Evolutionary conservation across 2,329 filamentous ascomycete genomes (phyloP), one percentile per base, ranked within the genome.

Genomic region (Chrysoporthe austroafricana): DNA sequence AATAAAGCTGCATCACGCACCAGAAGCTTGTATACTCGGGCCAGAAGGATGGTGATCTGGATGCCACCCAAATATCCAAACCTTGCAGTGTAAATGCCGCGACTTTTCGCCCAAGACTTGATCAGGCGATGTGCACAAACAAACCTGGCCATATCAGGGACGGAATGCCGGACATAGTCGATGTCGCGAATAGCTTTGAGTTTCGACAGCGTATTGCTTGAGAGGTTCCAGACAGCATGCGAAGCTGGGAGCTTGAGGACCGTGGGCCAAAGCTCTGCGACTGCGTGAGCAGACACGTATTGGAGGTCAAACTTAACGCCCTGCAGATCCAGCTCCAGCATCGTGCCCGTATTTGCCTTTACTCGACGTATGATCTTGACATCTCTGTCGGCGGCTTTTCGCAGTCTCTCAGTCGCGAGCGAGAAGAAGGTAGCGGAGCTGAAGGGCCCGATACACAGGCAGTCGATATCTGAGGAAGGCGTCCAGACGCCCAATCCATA

Each of bases 31-130:
- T 84, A 85, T 0, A 91, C 77, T 18, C 85, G 83, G 0, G 86
- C 82, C 9, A 92, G 79, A 73, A 92, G 80, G 32, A 90, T 77
- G 0, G 86, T 84, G 63, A 92, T 85, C 71, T 91, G 88, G 26
- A 90, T 86, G 3, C 88, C 89, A 6, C 87, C 85, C 0, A 92
- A 79, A 69, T 87, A 89, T 0, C 90, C 90, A 71, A 91, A 91
- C 60, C 83, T 86, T 1, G 88, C 83, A 0, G 87, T 84, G 74
- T 91, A 91, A 18, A 92, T 80, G 0, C 90, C 90, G 7, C 86
- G 83, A 13, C 82, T 78, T 65, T 82, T 82, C 1, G 89, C 87
- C 89, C 89, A 92, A 1, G 83, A 79, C 72, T 86, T 88, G 73
- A 92, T 82, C 66, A 85, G 80, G 1, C 86, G 82, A 72, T 90